Evolutionary conservation across 352 stramenopile species (phyloP).

Genomic region (Phytophthora europaea): DNA sequence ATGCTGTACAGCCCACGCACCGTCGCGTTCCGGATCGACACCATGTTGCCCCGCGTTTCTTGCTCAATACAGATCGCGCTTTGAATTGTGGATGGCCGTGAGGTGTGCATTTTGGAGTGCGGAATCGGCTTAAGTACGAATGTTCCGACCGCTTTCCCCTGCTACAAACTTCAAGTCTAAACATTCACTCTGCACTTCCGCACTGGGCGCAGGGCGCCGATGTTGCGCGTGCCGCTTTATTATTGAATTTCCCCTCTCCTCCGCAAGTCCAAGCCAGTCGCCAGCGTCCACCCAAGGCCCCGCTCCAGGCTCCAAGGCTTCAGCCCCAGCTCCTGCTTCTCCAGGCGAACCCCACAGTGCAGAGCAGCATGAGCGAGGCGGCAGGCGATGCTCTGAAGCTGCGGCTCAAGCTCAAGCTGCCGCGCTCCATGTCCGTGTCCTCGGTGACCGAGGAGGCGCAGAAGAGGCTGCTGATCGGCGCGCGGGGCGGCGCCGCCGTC

Average conservation of each 20-base stretch:
- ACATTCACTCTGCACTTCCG: conserved; percentile 41
- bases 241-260: conserved; percentile 47
- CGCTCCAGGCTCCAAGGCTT: background rate
- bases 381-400: conserved; percentile 45
- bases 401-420: conserved; percentile 75
- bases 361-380: conserved; percentile 51
- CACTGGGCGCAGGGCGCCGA: conserved; percentile 11
- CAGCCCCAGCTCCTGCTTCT: background rate
- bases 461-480: conserved; percentile 75
- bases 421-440: conserved; percentile 34
- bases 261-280: conserved; percentile 31
- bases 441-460: conserved; percentile 33
- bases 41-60: conserved; percentile 71
- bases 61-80: conserved; percentile 18
- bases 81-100: conserved; percentile 41
- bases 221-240: conserved; percentile 28
- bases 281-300: conserved; percentile 9
- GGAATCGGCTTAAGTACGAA: conserved; percentile 38
- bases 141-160: background rate
- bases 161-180: conserved; percentile 37
- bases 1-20: conserved; percentile 37
- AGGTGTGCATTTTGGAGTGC: conserved; percentile 24
- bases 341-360: background rate
- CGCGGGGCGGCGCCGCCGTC: conserved; percentile 73
- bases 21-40: conserved; percentile 96